Evolutionary conservation across 495 filamentous ascomycete genomes (phyloP), one percentile per base, ranked within the genome.

Genomic region (Aspergillus cavernicola): DNA sequence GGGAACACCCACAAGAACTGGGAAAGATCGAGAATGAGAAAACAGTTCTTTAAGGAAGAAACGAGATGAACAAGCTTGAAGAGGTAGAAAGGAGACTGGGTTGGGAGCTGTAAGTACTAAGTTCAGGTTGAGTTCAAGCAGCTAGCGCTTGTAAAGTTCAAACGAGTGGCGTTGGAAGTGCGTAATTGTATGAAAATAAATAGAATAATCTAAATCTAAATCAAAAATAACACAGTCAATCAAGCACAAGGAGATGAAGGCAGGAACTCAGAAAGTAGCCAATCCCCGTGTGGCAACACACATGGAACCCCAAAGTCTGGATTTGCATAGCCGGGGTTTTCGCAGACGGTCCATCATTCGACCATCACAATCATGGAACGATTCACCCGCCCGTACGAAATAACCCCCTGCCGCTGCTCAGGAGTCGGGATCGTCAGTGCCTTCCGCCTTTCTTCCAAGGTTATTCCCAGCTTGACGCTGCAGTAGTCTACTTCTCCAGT

Each of bases 1-100:
- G 62, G 59, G 65, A 58, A 60, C 58, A 52, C 23, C 50, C 16
- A 32, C 50, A 42, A 53, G 23, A 42, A 40, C 3, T 33, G 31
- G 47, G 54, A 32, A 46, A 52, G 39, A 49, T 41, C 13, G 40
- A 47, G 24, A 53, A 50, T 11, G 19, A 45, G 39, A 39, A 49
- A 31, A 43, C 39, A 32, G 23, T 22, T 28, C 15, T 22, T 16
- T 16, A 41, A 52, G 41, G 33, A 45, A 47, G 37, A 48, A 29
- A 41, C n/a, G n/a, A n/a, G n/a, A n/a, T n/a, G n/a, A n/a, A n/a
- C n/a, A n/a, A 24, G 39, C 44, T 33, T 38, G 37, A 38, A 33
- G 45, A 56, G 23, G 29, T 51, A 32, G 51, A 63, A 57, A 53
- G 54, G 47, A 41, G 55, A 58, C 36, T 39, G 52, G 45, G 48